A percentile compares a stretch with the other conserved stretches of the same genome.
Evolutionary conservation across 495 filamentous ascomycete species (phyloP).

Genomic region (Talaromyces proteolyticus): DNA sequence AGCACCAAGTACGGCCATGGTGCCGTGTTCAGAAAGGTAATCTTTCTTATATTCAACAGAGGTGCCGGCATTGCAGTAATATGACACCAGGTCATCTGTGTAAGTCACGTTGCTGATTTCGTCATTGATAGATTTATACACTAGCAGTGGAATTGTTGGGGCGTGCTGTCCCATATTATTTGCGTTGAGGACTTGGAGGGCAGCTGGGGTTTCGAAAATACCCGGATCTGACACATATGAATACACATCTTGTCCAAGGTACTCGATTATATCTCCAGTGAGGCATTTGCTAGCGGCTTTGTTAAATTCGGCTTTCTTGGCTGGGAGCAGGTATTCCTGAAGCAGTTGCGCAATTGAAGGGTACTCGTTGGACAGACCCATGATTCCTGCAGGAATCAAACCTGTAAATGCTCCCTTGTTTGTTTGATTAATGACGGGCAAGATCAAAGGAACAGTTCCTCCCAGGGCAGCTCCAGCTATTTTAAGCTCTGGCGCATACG

Average conservation of each 20-base stretch:
- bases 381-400: slow-evolving; percentile 12
- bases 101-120: slow-evolving; percentile 31
- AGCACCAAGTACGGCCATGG: slow-evolving; percentile 10
- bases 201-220: slow-evolving; percentile 8
- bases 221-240: slow-evolving; percentile 7
- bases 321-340: slow-evolving; percentile 7
- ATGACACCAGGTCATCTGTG: slow-evolving; percentile 34
- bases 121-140: slow-evolving; percentile 45
- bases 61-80: slow-evolving; percentile 25
- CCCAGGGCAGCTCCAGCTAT: slow-evolving; percentile 41
- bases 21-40: slow-evolving; percentile 11
- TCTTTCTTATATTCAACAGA: slow-evolving; percentile 14
- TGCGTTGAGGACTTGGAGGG: slow-evolving; percentile 6
- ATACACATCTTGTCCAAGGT: slow-evolving; percentile 14
- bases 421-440: slow-evolving; percentile 12
- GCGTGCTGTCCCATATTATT: slow-evolving; percentile 17
- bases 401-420: slow-evolving; percentile 16
- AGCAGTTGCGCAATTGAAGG: slow-evolving; percentile 9
- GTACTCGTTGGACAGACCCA: slow-evolving; percentile 18
- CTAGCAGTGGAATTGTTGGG: slow-evolving; percentile 37
- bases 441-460: slow-evolving; percentile 24
- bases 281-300: slow-evolving; percentile 14
- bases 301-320: slow-evolving; percentile 10
- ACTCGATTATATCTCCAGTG: slow-evolving; percentile 10
- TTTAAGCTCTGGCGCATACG: slow-evolving; percentile 44